Evolutionary conservation across 1,284 basidiomycete genomes (phyloP).

Genomic region (Athelia sp.): DNA sequence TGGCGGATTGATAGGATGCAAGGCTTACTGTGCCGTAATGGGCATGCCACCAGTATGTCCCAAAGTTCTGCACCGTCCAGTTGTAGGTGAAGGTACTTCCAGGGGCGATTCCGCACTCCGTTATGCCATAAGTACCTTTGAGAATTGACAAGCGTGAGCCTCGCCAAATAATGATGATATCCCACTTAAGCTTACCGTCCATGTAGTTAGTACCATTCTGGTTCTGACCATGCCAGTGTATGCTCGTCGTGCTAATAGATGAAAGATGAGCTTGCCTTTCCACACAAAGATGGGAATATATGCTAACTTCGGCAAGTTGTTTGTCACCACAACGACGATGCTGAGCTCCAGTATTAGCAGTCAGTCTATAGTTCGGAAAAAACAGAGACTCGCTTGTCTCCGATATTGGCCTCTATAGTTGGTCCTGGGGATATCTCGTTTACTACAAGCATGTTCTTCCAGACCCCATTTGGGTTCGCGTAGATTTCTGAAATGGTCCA

Average conservation of each 20-base stretch:
- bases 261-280: conserved; percentile 6
- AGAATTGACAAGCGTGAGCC: background rate
- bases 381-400: background rate
- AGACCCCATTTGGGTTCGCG: conserved; percentile 32
- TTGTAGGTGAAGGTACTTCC: conserved; percentile 43
- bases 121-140: conserved; percentile 30
- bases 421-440: conserved; percentile 46
- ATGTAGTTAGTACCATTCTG: conserved; percentile 36
- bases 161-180: background rate
- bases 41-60: conserved; percentile 17
- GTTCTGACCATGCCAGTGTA: conserved; percentile 12
- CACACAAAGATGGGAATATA: background rate
- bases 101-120: conserved; percentile 47
- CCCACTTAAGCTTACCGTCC: conserved; percentile 27
- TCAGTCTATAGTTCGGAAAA: background rate
- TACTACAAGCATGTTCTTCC: conserved; percentile 37
- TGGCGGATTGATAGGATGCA: conserved; percentile 1
- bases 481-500: conserved; percentile 25
- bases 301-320: conserved; percentile 27
- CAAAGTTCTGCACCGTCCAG: conserved; percentile 12
- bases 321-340: conserved; percentile 33
- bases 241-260: conserved; percentile 27
- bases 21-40: conserved; percentile 3
- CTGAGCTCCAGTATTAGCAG: conserved; percentile 30
- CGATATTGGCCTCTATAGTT: conserved; percentile 38